Evolutionary conservation across 306 rosid genomes (phyloP).

Genomic region (Fagus crenata): DNA sequence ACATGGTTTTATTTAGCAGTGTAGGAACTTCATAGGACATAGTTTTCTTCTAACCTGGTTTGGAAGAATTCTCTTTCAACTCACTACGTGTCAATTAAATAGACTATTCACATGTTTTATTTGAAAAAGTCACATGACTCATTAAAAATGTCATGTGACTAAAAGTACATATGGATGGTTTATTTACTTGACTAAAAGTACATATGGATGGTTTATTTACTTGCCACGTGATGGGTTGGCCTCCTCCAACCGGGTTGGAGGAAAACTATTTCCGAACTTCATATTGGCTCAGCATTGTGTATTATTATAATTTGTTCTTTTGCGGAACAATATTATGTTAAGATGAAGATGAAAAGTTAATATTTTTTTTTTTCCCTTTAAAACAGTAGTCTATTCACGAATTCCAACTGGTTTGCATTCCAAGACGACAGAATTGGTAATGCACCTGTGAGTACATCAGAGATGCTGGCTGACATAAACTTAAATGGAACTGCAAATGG

Average conservation of each 20-base stretch:
- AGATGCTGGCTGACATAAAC: constrained; percentile 84
- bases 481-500: constrained; percentile 73
- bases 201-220: too few species aligned
- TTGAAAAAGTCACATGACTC: too few species aligned
- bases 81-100: too few species aligned
- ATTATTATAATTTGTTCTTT: neutral
- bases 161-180: too few species aligned
- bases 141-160: too few species aligned
- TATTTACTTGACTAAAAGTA: too few species aligned
- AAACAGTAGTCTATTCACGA: constrained; percentile 86
- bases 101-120: too few species aligned
- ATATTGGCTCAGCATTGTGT: neutral
- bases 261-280: neutral
- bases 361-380: constrained; percentile 4
- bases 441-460: constrained; percentile 62
- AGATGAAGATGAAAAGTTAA: constrained; percentile 6
- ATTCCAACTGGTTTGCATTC: constrained; percentile 98
- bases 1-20: neutral
- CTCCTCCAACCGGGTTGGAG: too few species aligned
- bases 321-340: constrained; percentile 7
- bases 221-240: too few species aligned
- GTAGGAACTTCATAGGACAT: neutral
- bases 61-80: too few species aligned
- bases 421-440: constrained; percentile 79
- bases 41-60: too few species aligned